Evolutionary conservation across 2,329 filamentous ascomycete species (phyloP), one percentile per base, ranked within the genome.

Genomic region (Penicillium carneum): DNA sequence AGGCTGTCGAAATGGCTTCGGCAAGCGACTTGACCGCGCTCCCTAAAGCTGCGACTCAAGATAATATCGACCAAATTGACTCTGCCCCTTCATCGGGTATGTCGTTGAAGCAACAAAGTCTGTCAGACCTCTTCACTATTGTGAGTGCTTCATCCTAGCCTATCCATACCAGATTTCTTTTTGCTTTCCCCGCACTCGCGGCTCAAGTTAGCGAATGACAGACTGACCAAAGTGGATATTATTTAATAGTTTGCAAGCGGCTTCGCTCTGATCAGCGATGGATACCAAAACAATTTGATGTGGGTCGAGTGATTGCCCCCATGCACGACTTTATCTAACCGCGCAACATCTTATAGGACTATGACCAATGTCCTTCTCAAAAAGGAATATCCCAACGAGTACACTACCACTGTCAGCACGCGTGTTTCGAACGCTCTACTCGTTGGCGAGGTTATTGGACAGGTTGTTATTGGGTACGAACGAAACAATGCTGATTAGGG

Each of bases 251-350:
- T 72, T 33, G 69, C 70, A 20, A 66, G 67, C n/a, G 71, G 71
- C 26, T 72, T 72, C 48, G 71, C 71, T 31, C 57, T 73, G 38
- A 71, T 73, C 53, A 72, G 69, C 7, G 72, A 74, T 70, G 72
- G 72, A 48, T 74, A 72, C 43, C 71, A 74, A 43, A 73, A 73
- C 45, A 73, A 72, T 43, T 31, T 73, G 23, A 73, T 72, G 70
- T 71, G 26, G 46, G 66, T 55, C 67, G 36, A 53, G 59, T 47
- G 5, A 20, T 34, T 48, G 26, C 3, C n/a, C 14, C 42, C n/a
- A 26, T 43, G 1, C 20, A 34, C 16, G 10, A n/a, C 14, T 18
- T 10, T 38, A 1, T 18, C 38, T 54, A 38, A 46, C 33, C 14
- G 16, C 12, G 7, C 18, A 34, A 52, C 9, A 48, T 3, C 11